Percentiles rank a stretch among this genome's conserved stretches.
Evolutionary conservation across 192 early-diverging fungal species (phyloP).

Genomic region (Ambispora gerdemannii): DNA sequence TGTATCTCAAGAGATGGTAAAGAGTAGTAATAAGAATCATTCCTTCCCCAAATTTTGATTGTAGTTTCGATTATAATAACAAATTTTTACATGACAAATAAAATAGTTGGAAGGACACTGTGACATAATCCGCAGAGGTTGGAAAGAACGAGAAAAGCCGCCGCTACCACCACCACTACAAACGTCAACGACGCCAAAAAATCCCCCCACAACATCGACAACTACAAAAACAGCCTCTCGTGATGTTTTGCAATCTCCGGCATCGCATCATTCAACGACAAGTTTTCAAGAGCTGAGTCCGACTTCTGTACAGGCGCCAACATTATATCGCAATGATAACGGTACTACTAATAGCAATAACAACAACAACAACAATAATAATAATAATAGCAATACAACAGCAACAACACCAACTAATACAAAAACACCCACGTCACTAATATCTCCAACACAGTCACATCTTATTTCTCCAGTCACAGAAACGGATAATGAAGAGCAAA

Average conservation of each 20-base stretch:
- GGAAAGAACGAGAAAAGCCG: not conserved
- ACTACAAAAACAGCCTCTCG: not conserved
- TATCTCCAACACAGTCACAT: not conserved
- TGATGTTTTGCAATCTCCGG: not conserved
- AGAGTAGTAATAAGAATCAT: no score
- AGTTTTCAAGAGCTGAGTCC: not conserved
- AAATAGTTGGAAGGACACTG: not conserved
- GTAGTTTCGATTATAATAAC: not conserved
- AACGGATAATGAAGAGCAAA: not conserved
- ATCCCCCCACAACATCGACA: not conserved
- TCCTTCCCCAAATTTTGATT: not conserved
- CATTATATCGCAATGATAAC: no score
- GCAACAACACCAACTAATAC: not conserved
- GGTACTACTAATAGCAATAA: no score
- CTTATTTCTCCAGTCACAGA: not conserved
- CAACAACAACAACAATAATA: not conserved
- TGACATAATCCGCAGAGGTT: not conserved
- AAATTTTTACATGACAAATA: not conserved
- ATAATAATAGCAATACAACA: not conserved
- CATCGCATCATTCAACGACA: not conserved
- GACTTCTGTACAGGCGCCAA: no score
- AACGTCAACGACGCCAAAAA: not conserved
- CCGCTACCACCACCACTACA: not conserved
- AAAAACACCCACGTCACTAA: not conserved
- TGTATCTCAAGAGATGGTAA: conserved; percentile 45